A percentile compares a stretch with the other conserved stretches of the same genome.
Conservation (phyloP, 2,329 filamentous ascomycete genomes). For the Ilyonectria destructans region DNA sequence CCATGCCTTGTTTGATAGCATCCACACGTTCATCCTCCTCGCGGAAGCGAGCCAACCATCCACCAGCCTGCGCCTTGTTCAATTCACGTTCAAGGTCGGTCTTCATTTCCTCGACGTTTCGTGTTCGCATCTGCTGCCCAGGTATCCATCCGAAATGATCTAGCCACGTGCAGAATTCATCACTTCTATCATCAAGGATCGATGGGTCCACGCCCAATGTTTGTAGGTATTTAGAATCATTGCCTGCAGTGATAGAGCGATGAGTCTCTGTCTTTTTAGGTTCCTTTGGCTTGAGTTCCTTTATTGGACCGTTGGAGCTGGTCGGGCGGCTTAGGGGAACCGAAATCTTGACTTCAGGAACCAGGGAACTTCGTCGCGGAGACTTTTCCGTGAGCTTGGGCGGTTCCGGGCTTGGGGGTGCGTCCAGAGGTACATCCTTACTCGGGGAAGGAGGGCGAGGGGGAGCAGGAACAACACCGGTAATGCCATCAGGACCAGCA, state of each 20-base stretch:
- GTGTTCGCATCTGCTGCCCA: slow-evolving; percentile 81
- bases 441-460: slow-evolving; percentile 57
- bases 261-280: slow-evolving; percentile 60
- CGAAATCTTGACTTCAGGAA: slow-evolving; percentile 74
- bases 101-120: slow-evolving; percentile 86
- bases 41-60: slow-evolving; percentile 88
- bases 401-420: slow-evolving; percentile 20
- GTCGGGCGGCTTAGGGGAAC: slow-evolving; percentile 61
- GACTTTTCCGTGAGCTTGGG: slow-evolving; percentile 50
- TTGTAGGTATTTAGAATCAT: slow-evolving; percentile 85
- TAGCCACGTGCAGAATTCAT: slow-evolving; percentile 87
- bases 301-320: slow-evolving; percentile 58
- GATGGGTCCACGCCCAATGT: slow-evolving; percentile 83
- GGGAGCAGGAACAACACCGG: slow-evolving; percentile 87
- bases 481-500: slow-evolving; percentile 87
- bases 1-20: slow-evolving; percentile 88
- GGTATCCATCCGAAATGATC: slow-evolving; percentile 91
- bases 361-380: slow-evolving; percentile 55
- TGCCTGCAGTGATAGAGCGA: slow-evolving; percentile 77
- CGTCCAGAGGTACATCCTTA: slow-evolving; percentile 3
- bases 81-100: slow-evolving; percentile 89
- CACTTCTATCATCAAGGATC: slow-evolving; percentile 82
- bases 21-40: slow-evolving; percentile 93
- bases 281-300: slow-evolving; percentile 54
- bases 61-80: slow-evolving; percentile 91